Base-by-base conservation (phyloP, 495 filamentous ascomycete genomes). In the Podospora pseudopauciseta region DNA sequence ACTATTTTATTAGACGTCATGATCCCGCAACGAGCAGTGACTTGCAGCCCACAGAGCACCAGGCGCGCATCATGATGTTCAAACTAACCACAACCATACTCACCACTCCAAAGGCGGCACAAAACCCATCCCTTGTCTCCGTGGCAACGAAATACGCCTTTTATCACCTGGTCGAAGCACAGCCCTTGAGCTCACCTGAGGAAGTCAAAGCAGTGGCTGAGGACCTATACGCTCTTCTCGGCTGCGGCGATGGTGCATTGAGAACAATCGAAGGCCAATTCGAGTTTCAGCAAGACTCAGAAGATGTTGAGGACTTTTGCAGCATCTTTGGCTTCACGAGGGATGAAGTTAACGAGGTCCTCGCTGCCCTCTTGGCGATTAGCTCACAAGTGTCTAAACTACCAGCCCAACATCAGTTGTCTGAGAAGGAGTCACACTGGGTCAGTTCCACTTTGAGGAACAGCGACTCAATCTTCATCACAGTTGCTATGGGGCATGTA, bases 21-120 rank as follows among this genome's bases (percentile, higher is more conserved):
- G 28, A 28, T 28, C 26, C 32, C 5, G 34, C 18, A 19, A 39
- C 61, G 6, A 62, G 60, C 5, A 62, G 60, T n/a, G 15, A 20
- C 19, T 16, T 63, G 11, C 30, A 11, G n/a, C 61, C 61, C 28
- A 63, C 28, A 30, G 11, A 63, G 15, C 61, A 63, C 5, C 28
- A 63, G 4, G 30, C 61, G n/a, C n/a, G 19, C n/a, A 2, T 63
- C 61, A 63, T 63, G 61, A 63, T 63, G 61, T 63, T 63, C 61
- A 39, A 63, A 27, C 32, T 63, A 27, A 13, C 61, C 18, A 32
- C 34, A 4, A 32, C 30, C 19, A 44, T 63, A 18, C 61, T 63
- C 34, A 32, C 61, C 9, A 32, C 32, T 20, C 55, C 55, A 19
- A 13, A 58, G 20, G 3, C 6, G 15, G 5, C 5, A 39, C 13